Percentiles rank a stretch among this genome's conserved stretches.
These are phyloP conservation scores for Penicillium atrosanguineum DNA, from an alignment of 495 filamentous ascomycete genomes.

Conservation along the genomic window DNA sequence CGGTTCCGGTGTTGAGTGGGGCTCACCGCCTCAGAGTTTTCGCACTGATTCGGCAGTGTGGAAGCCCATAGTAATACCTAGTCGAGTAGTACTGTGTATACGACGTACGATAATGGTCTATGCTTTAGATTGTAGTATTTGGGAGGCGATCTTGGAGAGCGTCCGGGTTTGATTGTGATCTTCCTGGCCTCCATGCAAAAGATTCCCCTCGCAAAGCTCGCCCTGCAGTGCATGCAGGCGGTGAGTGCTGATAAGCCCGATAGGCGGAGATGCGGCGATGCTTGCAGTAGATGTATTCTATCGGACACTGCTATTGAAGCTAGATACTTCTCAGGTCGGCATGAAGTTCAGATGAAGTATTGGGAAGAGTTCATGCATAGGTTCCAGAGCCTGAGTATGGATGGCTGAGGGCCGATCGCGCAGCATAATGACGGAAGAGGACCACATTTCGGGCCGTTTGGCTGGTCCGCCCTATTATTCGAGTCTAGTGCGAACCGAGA, in stretches of 20 bases:
- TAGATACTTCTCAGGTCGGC: not conserved
- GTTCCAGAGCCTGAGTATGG: not conserved
- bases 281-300: not conserved
- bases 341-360: not conserved
- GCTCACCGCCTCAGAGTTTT: conserved; percentile 20
- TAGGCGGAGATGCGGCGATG: not conserved
- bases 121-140: not conserved
- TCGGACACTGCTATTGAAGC: not conserved
- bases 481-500: no score
- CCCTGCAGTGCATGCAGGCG: conserved; percentile 13
- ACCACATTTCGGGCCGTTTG: not conserved
- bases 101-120: not conserved
- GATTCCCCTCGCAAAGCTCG: not conserved
- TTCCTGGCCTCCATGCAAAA: not conserved
- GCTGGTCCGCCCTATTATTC: not conserved
- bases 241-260: conserved; percentile 7
- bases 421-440: not conserved
- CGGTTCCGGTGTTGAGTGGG: conserved; percentile 10
- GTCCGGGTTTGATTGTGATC: not conserved
- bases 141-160: not conserved
- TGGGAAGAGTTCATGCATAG: not conserved
- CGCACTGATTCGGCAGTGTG: not conserved
- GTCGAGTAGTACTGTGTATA: not conserved
- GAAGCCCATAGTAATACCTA: not conserved
- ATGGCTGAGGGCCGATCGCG: not conserved